A percentile compares a stretch with the other conserved stretches of the same genome.
Evolutionary conservation across 2,329 filamentous ascomycete genomes (phyloP).

Genomic region (Calonectria hawksworthii): DNA sequence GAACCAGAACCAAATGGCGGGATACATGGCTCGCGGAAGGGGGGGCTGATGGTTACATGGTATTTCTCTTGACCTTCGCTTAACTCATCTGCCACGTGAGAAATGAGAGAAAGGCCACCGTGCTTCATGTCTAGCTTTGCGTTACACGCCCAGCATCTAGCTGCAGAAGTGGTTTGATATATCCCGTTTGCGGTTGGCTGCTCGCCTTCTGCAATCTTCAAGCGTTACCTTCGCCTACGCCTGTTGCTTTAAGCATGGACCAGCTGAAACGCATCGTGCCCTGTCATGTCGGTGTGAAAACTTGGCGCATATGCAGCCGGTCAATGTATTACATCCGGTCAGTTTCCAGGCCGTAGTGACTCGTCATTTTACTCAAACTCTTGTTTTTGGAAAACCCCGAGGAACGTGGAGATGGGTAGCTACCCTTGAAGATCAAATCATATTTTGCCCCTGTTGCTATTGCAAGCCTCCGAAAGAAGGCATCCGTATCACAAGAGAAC

Average conservation of each 20-base stretch:
- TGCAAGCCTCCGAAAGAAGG: neutral
- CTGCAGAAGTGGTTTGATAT: conserved; percentile 1
- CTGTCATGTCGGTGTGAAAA: neutral
- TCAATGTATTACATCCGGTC: neutral
- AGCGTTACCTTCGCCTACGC: conserved; percentile 8
- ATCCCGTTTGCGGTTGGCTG: neutral
- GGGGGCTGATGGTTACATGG: neutral
- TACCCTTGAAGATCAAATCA: neutral
- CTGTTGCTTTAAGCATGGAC: neutral
- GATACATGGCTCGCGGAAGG: neutral
- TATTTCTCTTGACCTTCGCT: neutral
- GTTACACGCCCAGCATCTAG: neutral
- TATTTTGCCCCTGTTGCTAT: neutral
- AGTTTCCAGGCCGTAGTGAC: neutral
- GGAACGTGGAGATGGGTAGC: neutral
- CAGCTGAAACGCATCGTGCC: neutral
- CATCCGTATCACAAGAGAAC: neutral
- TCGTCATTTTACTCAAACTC: neutral
- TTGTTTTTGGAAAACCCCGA: neutral
- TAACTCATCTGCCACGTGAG: neutral
- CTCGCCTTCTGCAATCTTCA: neutral
- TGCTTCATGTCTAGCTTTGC: neutral
- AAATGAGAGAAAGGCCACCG: neutral
- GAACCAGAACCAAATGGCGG: neutral
- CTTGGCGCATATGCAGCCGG: neutral